These are phyloP conservation scores for Phytophthora cactorum DNA, from an alignment of 352 stramenopile genomes.

Conservation along the genomic window DNA sequence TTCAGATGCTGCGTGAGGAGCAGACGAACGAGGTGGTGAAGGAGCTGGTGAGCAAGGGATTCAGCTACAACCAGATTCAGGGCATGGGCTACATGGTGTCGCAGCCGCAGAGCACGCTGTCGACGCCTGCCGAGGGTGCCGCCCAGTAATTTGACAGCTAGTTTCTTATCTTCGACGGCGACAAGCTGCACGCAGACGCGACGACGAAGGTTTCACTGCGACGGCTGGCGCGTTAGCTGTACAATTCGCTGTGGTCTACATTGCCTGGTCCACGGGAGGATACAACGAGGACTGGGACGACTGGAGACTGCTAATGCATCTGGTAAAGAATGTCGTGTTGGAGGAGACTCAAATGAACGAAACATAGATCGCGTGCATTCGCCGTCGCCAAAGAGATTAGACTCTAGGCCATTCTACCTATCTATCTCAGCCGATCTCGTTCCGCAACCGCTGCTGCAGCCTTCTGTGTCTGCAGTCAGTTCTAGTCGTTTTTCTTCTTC, in stretches of 20 bases:
- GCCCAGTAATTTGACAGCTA: conserved; percentile 47
- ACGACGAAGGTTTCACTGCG: not conserved
- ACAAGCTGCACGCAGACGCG: not conserved
- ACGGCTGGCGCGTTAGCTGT: conserved; percentile 23
- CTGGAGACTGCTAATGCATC: conserved; percentile 11
- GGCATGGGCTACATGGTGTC: conserved; percentile 84
- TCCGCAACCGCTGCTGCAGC: not conserved
- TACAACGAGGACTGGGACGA: not conserved
- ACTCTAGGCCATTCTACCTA: conserved; percentile 7
- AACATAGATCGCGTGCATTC: conserved; percentile 33
- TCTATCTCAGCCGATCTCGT: too few relatives aligned
- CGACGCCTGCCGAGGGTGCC: conserved; percentile 42
- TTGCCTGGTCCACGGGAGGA: not conserved
- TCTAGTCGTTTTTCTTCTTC: conserved; percentile 67
- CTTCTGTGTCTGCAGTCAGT: not conserved
- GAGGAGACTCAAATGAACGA: conserved; percentile 13
- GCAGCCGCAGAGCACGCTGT: conserved; percentile 70
- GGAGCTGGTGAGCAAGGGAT: conserved; percentile 82
- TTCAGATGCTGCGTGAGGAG: conserved; percentile 79
- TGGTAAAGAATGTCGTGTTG: conserved; percentile 12
- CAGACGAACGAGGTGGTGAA: conserved; percentile 88
- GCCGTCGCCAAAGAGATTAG: conserved; percentile 11
- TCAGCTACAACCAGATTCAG: conserved; percentile 86
- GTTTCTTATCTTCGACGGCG: conserved; percentile 7
- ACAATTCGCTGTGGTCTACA: conserved; percentile 23